These are phyloP conservation scores for Vigna nakashimae DNA, from an alignment of 306 rosid genomes.

Conservation along the genomic window DNA sequence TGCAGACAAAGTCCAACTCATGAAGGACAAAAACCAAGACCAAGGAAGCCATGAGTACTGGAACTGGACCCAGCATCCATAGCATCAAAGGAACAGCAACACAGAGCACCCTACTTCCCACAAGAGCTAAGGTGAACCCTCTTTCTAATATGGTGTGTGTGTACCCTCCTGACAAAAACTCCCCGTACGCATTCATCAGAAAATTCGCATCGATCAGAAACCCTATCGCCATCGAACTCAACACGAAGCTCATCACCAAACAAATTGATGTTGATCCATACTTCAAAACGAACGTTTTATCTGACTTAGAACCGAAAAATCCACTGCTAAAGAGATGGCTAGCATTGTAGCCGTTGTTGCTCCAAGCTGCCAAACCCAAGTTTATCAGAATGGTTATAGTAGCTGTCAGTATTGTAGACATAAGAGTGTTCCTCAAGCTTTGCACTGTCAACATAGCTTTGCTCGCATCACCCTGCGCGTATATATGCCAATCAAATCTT, in stretches of 20 bases:
- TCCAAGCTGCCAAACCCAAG: slow-evolving; percentile 61
- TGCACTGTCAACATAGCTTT: slow-evolving; percentile 70
- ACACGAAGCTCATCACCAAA: slow-evolving; percentile 69
- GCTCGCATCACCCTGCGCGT: slow-evolving; percentile 59
- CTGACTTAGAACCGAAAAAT: slow-evolving; percentile 60
- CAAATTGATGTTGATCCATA: slow-evolving; percentile 67
- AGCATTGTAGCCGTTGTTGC: slow-evolving; percentile 61
- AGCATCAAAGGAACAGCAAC: slow-evolving; percentile 64
- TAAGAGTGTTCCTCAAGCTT: slow-evolving; percentile 79
- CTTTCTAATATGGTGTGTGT: slow-evolving; percentile 57
- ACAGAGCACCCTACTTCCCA: slow-evolving; percentile 70
- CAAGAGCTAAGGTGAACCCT: slow-evolving; percentile 67
- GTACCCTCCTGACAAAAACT: slow-evolving; percentile 35
- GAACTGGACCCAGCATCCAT: slow-evolving; percentile 80
- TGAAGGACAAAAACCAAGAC: slow-evolving; percentile 64
- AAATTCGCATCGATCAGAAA: slow-evolving; percentile 69
- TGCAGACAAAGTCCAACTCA: slow-evolving; percentile 64
- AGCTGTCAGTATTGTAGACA: slow-evolving; percentile 68
- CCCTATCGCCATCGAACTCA: slow-evolving; percentile 72
- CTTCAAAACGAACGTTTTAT: slow-evolving; percentile 52
- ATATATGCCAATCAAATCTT: not conserved
- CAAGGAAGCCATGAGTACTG: slow-evolving; percentile 58
- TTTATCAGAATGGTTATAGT: slow-evolving; percentile 58
- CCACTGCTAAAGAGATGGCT: slow-evolving; percentile 48
- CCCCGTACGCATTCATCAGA: slow-evolving; percentile 54